Evolutionary conservation across 331 rosid genomes (phyloP).

Genomic region (Pyrus hybrid): DNA sequence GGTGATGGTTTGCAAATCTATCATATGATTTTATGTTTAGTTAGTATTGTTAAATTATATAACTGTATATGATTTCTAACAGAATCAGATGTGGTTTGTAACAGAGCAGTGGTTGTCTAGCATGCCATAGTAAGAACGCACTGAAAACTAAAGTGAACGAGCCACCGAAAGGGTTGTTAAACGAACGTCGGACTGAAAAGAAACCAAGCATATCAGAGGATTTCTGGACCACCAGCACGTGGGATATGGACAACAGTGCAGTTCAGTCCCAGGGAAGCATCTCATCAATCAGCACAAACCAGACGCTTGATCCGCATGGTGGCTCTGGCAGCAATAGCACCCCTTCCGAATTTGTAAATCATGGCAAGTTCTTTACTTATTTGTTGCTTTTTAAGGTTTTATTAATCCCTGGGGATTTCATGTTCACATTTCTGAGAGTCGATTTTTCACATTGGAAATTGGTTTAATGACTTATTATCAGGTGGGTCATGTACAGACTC

Average conservation of each 20-base stretch:
- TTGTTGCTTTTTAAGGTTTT: conserved; percentile 3
- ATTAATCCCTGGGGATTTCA: neutral
- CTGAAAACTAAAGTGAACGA: conserved; percentile 20
- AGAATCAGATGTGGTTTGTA: conserved; percentile 58
- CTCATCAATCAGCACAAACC: conserved; percentile 73
- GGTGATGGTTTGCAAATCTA: too few species aligned
- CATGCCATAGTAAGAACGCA: conserved; percentile 50
- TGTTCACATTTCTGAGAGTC: neutral
- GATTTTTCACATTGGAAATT: neutral
- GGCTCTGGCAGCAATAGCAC: conserved; percentile 36
- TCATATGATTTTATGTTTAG: neutral
- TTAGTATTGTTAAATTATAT: conserved; percentile 1
- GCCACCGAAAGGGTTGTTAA: conserved; percentile 27
- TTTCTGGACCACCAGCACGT: conserved; percentile 86
- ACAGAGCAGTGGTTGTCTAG: conserved; percentile 99
- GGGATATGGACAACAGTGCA: conserved; percentile 87
- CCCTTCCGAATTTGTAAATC: conserved; percentile 75
- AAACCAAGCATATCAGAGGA: conserved; percentile 64
- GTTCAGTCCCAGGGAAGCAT: conserved; percentile 86
- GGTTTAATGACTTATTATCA: neutral
- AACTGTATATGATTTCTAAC: conserved; percentile 50
- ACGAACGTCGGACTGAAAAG: conserved; percentile 21
- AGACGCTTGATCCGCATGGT: conserved; percentile 46
- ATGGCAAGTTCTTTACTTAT: conserved; percentile 32
- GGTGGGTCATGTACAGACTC: neutral